Conservation (phyloP, 495 filamentous ascomycete species). For the Acidomyces sp. region DNA sequence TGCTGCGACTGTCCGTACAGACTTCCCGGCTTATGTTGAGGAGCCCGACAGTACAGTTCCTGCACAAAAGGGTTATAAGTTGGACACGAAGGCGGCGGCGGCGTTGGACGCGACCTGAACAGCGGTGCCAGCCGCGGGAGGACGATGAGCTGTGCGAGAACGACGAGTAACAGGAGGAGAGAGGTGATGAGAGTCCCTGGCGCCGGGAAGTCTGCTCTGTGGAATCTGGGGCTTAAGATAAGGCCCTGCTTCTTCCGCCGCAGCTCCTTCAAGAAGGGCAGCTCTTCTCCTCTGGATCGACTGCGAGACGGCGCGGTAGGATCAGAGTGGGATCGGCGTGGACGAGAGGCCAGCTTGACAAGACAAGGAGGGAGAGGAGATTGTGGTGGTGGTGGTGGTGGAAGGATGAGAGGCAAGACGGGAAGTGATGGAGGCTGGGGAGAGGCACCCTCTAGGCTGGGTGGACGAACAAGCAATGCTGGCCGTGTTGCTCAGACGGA, state of each 20-base stretch:
- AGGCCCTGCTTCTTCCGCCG: constrained; percentile 2
- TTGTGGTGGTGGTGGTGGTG: too few relatives aligned
- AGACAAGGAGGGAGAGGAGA: too few relatives aligned
- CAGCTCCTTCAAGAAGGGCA: constrained; percentile 14
- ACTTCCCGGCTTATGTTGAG: constrained; percentile 10
- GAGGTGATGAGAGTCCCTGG: constrained; percentile 6
- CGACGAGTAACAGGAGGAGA: constrained; percentile 10
- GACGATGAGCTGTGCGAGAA: constrained; percentile 12
- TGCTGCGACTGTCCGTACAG: constrained; percentile 15
- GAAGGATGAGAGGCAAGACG: too few relatives aligned
- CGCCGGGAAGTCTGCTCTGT: background rate
- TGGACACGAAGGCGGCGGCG: constrained; percentile 13
- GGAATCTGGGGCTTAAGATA: background rate
- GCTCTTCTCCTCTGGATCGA: constrained; percentile 11
- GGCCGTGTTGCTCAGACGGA: too few relatives aligned
- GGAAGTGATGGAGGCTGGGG: too few relatives aligned
- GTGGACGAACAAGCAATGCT: too few relatives aligned
- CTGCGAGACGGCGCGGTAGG: too few relatives aligned
- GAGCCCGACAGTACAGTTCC: constrained; percentile 17
- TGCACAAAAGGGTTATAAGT: constrained; percentile 17
- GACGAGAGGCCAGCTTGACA: too few relatives aligned
- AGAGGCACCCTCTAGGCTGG: too few relatives aligned
- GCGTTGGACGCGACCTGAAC: constrained; percentile 2
- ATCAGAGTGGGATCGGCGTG: too few relatives aligned
- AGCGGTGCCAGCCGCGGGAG: constrained; percentile 5